Evolutionary conservation across 768 basidiomycete species (phyloP), one percentile per base, ranked within the genome.

Genomic region (Boletus tomentosulus): DNA sequence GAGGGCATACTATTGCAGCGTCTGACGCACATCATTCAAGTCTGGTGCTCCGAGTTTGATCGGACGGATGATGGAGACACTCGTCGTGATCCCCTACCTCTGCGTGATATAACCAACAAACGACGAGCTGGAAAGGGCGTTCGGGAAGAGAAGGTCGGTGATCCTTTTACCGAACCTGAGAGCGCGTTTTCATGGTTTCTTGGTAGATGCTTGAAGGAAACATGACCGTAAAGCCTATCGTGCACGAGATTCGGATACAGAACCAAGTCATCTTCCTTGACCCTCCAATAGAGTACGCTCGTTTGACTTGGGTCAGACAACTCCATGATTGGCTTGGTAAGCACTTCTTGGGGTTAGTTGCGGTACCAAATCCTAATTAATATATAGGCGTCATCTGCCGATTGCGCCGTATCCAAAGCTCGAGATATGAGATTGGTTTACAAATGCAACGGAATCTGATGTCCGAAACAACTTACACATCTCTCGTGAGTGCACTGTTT

Each of bases 221-320:
- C 56, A 84, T 95, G 80, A 77, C 79, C 2, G 69, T 98, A 59
- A 86, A 89, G 61, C 90, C 93, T 0, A 87, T 97, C 53, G 79
- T 96, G 7, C 95, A 98, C 69, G 96, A 98, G 69, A 90, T 98
- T 58, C 83, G 95, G 72, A 98, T 98, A 80, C 90, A 95, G 66
- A 97, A 99, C 67, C 97, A 99, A 68, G 92, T 98, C 58, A 98
- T 99, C 70, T 98, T 97, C 76, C 78, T 98, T 48, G 96, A 98
- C 68, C 97, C 97, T 27, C 97, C 97, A 55, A 92, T 98, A 74
- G 96, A 98, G 69, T 83, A 90, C 62, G 93, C 96, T 0, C 84
- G 95, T 39, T 83, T 88, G 47, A 87, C 81, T 9, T 98, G 95
- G 95, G 81, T 95, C 56, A 81, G 79, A 43, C 89, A 95, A 66